phyloP scores from a whole-genome alignment of 345 rosid species.

The Lepidium sativum region DNA sequence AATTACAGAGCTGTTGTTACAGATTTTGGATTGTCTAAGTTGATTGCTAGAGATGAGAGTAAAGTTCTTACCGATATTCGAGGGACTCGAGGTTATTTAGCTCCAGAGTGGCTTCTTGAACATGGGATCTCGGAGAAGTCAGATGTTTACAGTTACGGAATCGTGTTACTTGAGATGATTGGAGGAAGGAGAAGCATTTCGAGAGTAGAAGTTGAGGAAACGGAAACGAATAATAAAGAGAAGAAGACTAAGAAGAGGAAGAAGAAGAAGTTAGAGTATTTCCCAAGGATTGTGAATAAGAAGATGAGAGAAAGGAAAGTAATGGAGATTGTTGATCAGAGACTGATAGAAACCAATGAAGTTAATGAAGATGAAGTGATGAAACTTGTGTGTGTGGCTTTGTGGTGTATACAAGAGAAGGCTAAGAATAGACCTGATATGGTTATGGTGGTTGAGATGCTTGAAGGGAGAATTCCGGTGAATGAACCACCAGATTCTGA shows the following conservation, averaged over 20 bases:
- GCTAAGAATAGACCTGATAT: slow-evolving; percentile 60
- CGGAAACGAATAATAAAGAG: slow-evolving; percentile 4
- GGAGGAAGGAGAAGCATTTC: slow-evolving; percentile 55
- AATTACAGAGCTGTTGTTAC: slow-evolving; percentile 42
- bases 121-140: slow-evolving; percentile 58
- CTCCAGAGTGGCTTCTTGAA: slow-evolving; percentile 68
- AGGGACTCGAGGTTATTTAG: slow-evolving; percentile 63
- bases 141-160: slow-evolving; percentile 66
- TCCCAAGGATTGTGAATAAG: slow-evolving; percentile 54
- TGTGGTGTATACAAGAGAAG: slow-evolving; percentile 89
- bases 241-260: slow-evolving; percentile 22
- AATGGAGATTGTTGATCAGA: slow-evolving; percentile 60
- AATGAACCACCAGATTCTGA: slow-evolving; percentile 66
- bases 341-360: slow-evolving; percentile 38
- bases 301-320: slow-evolving; percentile 54
- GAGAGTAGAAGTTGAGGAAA: slow-evolving; percentile 33
- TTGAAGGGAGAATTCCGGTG: slow-evolving; percentile 52
- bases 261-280: slow-evolving; percentile 45
- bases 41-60: slow-evolving; percentile 55
- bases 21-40: slow-evolving; percentile 66
- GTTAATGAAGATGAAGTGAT: slow-evolving; percentile 52
- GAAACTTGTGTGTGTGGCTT: slow-evolving; percentile 48
- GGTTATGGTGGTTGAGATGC: slow-evolving; percentile 70
- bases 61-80: slow-evolving; percentile 48
- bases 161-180: slow-evolving; percentile 63